Evolutionary conservation across 106 monocot species (phyloP).

Genomic region (Apostasia ramifera): DNA sequence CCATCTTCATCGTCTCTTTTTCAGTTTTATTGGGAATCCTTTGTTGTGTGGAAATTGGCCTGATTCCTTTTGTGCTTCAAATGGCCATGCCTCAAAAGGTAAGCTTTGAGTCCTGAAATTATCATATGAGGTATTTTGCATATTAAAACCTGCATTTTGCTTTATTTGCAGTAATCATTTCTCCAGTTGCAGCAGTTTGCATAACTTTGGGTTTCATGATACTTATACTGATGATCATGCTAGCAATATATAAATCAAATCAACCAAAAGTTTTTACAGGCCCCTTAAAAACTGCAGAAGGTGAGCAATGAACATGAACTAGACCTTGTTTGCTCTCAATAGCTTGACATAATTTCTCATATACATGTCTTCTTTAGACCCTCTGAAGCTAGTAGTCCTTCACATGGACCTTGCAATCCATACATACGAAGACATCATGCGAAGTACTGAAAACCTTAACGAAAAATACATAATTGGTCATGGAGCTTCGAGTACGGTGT

Average conservation of each 20-base stretch:
- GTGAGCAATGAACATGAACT: slow-evolving; percentile 12
- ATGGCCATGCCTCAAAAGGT: slow-evolving; percentile 45
- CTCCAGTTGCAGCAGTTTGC: slow-evolving; percentile 38
- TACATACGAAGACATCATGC: slow-evolving; percentile 91
- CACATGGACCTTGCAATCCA: slow-evolving; percentile 94
- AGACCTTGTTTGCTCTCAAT: not conserved
- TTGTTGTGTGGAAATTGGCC: slow-evolving; percentile 51
- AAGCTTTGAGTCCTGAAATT: not conserved
- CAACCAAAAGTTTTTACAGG: slow-evolving; percentile 36
- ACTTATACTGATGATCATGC: slow-evolving; percentile 32
- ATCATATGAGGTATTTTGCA: not conserved
- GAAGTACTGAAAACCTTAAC: slow-evolving; percentile 73
- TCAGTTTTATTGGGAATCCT: slow-evolving; percentile 80
- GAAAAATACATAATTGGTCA: slow-evolving; percentile 91
- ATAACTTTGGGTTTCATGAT: slow-evolving; percentile 52
- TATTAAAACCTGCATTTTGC: not conserved
- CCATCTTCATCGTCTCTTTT: not conserved
- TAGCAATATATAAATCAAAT: slow-evolving; percentile 52
- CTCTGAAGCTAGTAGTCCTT: slow-evolving; percentile 81
- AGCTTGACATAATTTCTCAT: not conserved
- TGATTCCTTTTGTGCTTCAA: slow-evolving; percentile 32
- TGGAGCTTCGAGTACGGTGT: slow-evolving; percentile 92
- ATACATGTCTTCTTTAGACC: slow-evolving; percentile 25
- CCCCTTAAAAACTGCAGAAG: slow-evolving; percentile 28
- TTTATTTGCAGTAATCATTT: slow-evolving; percentile 38